Evolutionary conservation across 2,329 filamentous ascomycete genomes (phyloP), one percentile per base, ranked within the genome.

Genomic region (Trichoderma atrobrunneum): DNA sequence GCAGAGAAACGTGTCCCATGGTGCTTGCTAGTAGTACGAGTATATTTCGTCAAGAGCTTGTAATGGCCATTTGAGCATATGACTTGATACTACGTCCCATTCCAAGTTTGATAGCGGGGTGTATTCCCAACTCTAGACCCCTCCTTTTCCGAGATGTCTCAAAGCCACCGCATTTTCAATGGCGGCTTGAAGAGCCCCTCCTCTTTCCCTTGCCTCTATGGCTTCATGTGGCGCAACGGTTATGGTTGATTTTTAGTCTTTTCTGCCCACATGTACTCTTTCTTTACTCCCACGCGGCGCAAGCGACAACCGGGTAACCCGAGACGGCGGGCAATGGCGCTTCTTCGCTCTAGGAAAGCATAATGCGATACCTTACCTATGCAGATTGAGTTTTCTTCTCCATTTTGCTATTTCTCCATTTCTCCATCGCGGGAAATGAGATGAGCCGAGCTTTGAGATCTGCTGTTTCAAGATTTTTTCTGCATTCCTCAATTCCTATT

Each of bases 251-350:
- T 43, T 68, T 60, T 68, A 51, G 56, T 51, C n/a, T 60, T 12
- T 16, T 18, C 8, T n/a, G 12, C 28, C 57, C 32, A 60, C 51
- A 16, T 24, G 14, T 7, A n/a, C 5, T 7, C 21, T 51, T n/a
- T n/a, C 8, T 6, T 24, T 68, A 21, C 36, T 43, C 32, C 51
- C 65, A 60, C 65, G 65, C 34, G 34, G 34, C 16, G 34, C n/a
- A n/a, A 51, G 65, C 65, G 34, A 68, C 34, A 48, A 39, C 65
- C 65, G 54, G 65, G 34, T 60, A 24, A 30, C n/a, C 65, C 65
- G 65, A 68, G 36, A 60, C 56, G 43, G 65, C n/a, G 65, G 65
- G 56, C 36, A 36, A 48, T 54, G 65, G 65, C 65, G 65, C 36
- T n/a, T 28, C n/a, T 24, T 21, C 43, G 39, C 39, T 18, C 39